phyloP scores from a whole-genome alignment of 2,329 filamentous ascomycete species.

The Colletotrichum ledebouriae region DNA sequence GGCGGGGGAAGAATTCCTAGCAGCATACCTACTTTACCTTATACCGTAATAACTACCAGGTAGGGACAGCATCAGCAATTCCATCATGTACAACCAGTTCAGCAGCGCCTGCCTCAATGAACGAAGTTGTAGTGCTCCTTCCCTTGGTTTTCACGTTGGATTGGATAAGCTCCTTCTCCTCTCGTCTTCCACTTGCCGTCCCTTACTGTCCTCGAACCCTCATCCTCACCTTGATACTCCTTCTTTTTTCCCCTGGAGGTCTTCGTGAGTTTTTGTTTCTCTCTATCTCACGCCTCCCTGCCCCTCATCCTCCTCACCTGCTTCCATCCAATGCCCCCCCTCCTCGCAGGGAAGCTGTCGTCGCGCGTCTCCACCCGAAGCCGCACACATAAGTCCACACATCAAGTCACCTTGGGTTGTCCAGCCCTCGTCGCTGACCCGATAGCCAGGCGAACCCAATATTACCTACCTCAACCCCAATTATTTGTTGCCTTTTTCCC shows the following conservation, averaged over 20 bases:
- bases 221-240: not conserved
- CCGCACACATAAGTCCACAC: not conserved
- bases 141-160: not conserved
- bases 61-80: too few species aligned
- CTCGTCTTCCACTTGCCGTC: not conserved
- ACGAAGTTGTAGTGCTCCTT: not conserved
- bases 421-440: slow-evolving; percentile 39
- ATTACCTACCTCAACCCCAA: slow-evolving; percentile 35
- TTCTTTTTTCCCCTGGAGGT: not conserved
- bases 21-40: too few species aligned
- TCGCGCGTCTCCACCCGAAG: slow-evolving; percentile 39
- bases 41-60: too few species aligned
- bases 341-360: slow-evolving; percentile 7
- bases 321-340: not conserved
- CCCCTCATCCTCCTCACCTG: slow-evolving; percentile 3
- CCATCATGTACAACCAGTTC: too few species aligned
- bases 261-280: not conserved
- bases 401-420: not conserved
- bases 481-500: slow-evolving; percentile 34
- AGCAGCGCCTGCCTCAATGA: too few species aligned
- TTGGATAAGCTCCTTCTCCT: not conserved
- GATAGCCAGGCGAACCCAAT: slow-evolving; percentile 37
- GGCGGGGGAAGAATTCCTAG: too few species aligned
- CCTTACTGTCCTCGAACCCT: not conserved
- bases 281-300: slow-evolving; percentile 3